Evolutionary conservation across 148 eudicot species (phyloP), one percentile per base, ranked within the genome.

Genomic region (Spergularia marina): DNA sequence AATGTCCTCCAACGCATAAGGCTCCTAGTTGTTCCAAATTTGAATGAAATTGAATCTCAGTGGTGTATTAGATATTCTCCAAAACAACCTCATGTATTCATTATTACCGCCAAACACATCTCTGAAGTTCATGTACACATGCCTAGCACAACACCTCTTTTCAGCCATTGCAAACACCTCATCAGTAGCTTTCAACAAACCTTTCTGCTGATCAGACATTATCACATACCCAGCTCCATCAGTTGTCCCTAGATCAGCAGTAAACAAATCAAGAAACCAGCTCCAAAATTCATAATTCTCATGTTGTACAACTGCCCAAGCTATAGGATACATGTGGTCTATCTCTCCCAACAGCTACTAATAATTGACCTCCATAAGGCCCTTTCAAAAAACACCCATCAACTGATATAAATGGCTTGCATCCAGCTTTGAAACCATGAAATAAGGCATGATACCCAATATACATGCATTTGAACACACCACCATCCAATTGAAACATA

Each of bases 121-220:
- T 18, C 55, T 67, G 14, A 67, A 51, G 25, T 67, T 67, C 23
- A n/a, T 17, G 1, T 67, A 67, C 6, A 44, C 71, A 67, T 67
- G 55, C 20, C 30, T n/a, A 4, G 67, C 67, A 63, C 67, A 63
- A 5, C 12, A 16, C 13, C 67, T 63, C 34, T 63, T 40, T 63
- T 63, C 44, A 13, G 67, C 40, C 23, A 7, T 3, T 21, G 65
- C 16, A 34, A 34, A 61, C 14, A 61, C 36, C 6, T 61, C 16
- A 21, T 2, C 36, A 8, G 10, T 39, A 8, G 14, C 65, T 21
- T 61, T 61, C 5, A 61, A 12, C 9, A 63, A 15, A 11, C 44
- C 67, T 34, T 63, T 63, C 34, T 30, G 44, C 34, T 63, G n/a
- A n/a, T n/a, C 67, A 0, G 67, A 63, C 67, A 63, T 30, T 2